Percentiles rank a stretch among this genome's conserved stretches.
phyloP scores from a whole-genome alignment of 2,329 filamentous ascomycete species.

The Arthrinium phaeospermum region DNA sequence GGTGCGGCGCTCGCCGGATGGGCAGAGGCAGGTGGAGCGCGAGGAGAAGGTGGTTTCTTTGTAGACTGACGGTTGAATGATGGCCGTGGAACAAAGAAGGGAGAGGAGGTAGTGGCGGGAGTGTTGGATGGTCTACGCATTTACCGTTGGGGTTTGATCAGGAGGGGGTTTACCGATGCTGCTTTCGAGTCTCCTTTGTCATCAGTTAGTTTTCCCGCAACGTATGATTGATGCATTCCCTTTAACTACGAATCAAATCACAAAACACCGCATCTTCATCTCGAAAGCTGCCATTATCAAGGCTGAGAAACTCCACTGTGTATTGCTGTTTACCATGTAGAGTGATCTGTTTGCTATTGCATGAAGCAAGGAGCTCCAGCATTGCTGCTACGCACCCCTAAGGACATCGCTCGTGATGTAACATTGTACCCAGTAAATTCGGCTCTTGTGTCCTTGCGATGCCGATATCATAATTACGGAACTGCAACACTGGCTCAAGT shows the following conservation, averaged over 20 bases:
- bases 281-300: background rate
- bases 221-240: background rate
- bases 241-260: background rate
- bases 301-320: background rate
- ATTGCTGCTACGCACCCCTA: background rate
- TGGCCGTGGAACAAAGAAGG: background rate
- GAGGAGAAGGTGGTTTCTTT: constrained; percentile 1
- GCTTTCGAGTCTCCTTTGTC: background rate
- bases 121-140: background rate
- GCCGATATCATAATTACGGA: background rate
- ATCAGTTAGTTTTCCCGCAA: background rate
- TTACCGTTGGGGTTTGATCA: background rate
- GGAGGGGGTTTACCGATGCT: background rate
- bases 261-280: background rate
- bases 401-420: background rate
- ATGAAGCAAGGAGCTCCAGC: background rate
- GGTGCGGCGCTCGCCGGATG: background rate
- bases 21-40: constrained; percentile 2
- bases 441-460: background rate
- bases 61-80: background rate
- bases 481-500: background rate
- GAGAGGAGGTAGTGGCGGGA: background rate
- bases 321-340: background rate
- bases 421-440: background rate
- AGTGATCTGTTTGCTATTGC: background rate